Evolutionary conservation across 228 moss, liverwort and hornwort species (phyloP), one percentile per base, ranked within the genome.

Genomic region (Sphagnum fallax): DNA sequence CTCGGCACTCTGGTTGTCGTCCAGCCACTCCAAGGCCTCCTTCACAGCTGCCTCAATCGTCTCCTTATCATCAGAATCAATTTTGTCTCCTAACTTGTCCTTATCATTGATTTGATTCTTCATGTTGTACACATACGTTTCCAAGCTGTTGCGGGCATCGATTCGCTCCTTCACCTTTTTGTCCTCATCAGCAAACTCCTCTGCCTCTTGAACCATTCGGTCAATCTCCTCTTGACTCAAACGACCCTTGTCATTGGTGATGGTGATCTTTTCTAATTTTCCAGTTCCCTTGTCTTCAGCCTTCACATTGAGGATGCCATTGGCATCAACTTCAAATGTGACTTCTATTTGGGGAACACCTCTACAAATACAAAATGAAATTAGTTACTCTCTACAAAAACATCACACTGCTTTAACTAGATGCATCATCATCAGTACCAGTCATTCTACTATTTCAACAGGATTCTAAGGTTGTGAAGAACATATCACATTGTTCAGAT

Each of bases 251-350:
- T 87, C 87, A 61, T 87, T 84, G 73, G 87, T 87, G 77, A 87
- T 95, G 67, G 90, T 90, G 51, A 95, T 92, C 77, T 95, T 95
- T 83, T 95, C 90, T 15, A 88, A 74, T 72, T 95, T 92, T 6
- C 95, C 95, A 6, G 92, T 95, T 2, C 90, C 92, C 83, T 95
- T 92, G 75, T 92, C 95, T 77, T 95, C 90, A 0, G 90, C 95
- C 75, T 88, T 87, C 63, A 95, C 95, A 52, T 95, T 95, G 73
- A 95, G 58, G 51, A 95, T 95, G 8, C 95, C 94, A 67, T 94
- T 94, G 53, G 85, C 82, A 63, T 86, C 85, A 49, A 86, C 72
- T 75, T 86, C 86, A 58, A 86, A 82, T 0, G 82, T 82, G 60
- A 86, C 86, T 70, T 82, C 82, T 49, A 86, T 82, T 71, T 86